Evolutionary conservation across 2,329 filamentous ascomycete genomes (phyloP), one percentile per base, ranked within the genome.

Genomic region (Pseudopithomyces maydicus): DNA sequence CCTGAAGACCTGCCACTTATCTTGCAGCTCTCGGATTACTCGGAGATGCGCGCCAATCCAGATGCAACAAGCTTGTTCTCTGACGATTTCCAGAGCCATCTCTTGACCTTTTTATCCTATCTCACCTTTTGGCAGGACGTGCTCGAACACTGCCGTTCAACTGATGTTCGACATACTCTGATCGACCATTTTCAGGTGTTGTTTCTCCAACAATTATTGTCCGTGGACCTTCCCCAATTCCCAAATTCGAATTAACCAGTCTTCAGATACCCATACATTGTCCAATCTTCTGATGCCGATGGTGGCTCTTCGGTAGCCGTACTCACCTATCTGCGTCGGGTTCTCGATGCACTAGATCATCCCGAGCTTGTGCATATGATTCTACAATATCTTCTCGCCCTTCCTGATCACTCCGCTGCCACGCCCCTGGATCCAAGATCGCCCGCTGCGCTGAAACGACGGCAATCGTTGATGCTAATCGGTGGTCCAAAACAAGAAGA

Each of bases 101-200:
- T 98, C 70, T 88, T 94, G 53, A 96, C 93, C 0, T 99, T 99
- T 70, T 82, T 99, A 41, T 97, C 95, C 0, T 96, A 98, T 72
- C 83, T 99, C 47, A 82, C 96, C 6, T 99, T 99, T 72, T 99
- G 95, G 95, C 95, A 99, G 78, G 95, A 99, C 74, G 93, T 97
- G 33, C 81, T 99, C 58, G 95, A 98, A 74, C 94, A 98, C 76
- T 99, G 95, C 79, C 88, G 88, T 68, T 98, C 94, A 3, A 82
- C 88, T 1, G 94, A 98, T 72, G 92, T 99, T 65, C 95, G 94
- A 73, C 91, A 91, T 64, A 97, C 93, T 0, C 81, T 99, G 49
- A 83, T 99, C 32, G 95, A 99, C 73, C 95, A 99, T 77, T 99
- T 99, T 71, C 93, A 97, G 73, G 90, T 98, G 65, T 87, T 99